Percentiles rank a stretch among this genome's conserved stretches.
Evolutionary conservation across 192 early-diverging fungal species (phyloP).

Genomic region (Linnemannia hyalina): DNA sequence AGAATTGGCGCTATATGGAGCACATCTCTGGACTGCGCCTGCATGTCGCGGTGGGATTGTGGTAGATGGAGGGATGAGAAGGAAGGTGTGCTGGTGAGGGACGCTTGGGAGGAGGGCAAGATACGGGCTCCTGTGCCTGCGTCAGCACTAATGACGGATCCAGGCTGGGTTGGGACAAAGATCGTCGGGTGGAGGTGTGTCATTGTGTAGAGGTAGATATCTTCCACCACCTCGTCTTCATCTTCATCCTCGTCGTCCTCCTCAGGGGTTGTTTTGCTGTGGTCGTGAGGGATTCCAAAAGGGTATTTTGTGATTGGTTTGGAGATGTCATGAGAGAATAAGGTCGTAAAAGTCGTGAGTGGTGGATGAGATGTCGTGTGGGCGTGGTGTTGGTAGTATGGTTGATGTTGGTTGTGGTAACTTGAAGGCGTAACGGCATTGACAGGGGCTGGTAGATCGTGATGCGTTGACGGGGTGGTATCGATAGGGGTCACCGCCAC

Average conservation of each 20-base stretch:
- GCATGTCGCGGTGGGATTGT: no score
- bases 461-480: background rate
- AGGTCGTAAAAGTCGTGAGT: background rate
- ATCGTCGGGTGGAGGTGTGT: background rate
- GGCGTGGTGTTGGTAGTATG: background rate
- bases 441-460: background rate
- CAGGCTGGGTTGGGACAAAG: background rate
- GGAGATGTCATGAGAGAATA: background rate
- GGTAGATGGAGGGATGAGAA: no score
- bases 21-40: no score
- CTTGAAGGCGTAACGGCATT: background rate
- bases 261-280: background rate
- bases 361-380: background rate
- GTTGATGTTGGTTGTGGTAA: background rate
- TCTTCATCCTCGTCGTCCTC: background rate
- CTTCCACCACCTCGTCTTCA: background rate
- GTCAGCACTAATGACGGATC: background rate
- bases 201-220: background rate
- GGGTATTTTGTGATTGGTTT: background rate
- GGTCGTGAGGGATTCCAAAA: background rate
- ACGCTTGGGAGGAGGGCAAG: no score
- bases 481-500: background rate
- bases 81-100: no score
- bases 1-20: no score
- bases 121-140: background rate